Percentiles rank a stretch among this genome's conserved stretches.
Conservation (phyloP, 1,284 basidiomycete species). For the Trichosporon sp. region DNA sequence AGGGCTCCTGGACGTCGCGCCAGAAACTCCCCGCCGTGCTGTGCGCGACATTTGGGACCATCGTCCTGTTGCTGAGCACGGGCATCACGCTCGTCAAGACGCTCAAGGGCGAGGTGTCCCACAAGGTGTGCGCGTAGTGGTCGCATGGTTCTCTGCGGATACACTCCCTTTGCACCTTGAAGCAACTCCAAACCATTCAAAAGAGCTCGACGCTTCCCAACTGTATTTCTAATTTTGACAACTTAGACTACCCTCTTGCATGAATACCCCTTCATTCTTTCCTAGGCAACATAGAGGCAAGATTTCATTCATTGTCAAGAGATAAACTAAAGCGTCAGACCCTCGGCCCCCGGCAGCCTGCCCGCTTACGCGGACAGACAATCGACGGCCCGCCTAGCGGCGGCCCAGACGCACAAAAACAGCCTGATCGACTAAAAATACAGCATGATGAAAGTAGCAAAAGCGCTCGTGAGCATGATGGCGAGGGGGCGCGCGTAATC, state of each 20-base stretch:
- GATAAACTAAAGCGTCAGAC: neutral
- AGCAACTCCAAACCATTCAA: neutral
- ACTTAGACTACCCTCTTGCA: neutral
- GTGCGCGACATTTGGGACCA: conserved; percentile 73
- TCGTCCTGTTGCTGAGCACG: conserved; percentile 78
- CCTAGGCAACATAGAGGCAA: too few species aligned
- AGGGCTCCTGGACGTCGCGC: conserved; percentile 67
- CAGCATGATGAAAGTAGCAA: conserved; percentile 15
- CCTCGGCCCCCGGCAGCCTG: too few species aligned
- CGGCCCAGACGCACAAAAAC: neutral
- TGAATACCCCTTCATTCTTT: conserved; percentile 3
- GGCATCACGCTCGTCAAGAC: conserved; percentile 73
- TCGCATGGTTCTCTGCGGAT: too few species aligned
- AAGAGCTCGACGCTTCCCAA: neutral
- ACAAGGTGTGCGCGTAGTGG: conserved; percentile 38
- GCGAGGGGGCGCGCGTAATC: neutral
- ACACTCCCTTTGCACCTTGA: too few species aligned
- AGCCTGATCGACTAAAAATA: conserved; percentile 15
- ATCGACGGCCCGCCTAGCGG: too few species aligned
- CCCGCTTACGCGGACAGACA: too few species aligned
- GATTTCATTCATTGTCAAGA: neutral
- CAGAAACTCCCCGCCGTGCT: conserved; percentile 72
- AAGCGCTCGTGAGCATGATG: conserved; percentile 16
- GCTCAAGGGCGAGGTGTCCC: conserved; percentile 68
- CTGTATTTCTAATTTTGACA: neutral